Evolutionary conservation across 2,329 filamentous ascomycete species (phyloP), one percentile per base, ranked within the genome.

Genomic region (Neofusicoccum cordaticola): DNA sequence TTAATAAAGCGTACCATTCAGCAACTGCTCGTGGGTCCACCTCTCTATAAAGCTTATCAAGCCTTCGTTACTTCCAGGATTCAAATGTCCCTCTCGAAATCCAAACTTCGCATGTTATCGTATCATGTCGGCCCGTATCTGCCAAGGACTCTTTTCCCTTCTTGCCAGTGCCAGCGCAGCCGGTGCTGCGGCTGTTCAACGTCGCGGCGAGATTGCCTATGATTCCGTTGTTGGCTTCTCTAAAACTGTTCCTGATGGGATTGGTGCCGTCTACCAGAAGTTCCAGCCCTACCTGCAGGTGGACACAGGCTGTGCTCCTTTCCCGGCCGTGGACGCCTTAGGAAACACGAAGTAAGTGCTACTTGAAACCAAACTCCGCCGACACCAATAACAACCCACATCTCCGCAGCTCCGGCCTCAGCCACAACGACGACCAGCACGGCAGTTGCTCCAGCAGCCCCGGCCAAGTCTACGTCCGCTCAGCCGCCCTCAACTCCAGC

Each of bases 291-390:
- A 78, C 61, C 77, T 87, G 8, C 69, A 85, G 15, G 82, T 88
- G 3, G 79, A 80, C n/a, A 84, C 84, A 68, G 86, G 86, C 52
- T 89, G 86, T 66, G 86, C 88, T 8, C 85, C 86, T 0, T 89
- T 86, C 70, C 86, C 86, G 0, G 86, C 83, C 0, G 86, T 89
- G 1, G 83, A 89, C 66, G 79, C 80, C 0, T 72, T 75, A 0
- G 87, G 86, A 2, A 80, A 88, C 68, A 87, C 83, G 12, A 79
- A 81, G 86, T 87, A 72, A 65, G 78, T 68, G 1, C 4, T 9
- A n/a, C 22, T n/a, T 7, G 12, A 19, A 41, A 15, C 4, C 4
- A 13, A 42, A 31, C 15, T 17, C 8, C 22, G 9, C 11, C 22
- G n/a, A 34, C 11, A 27, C 31, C 5, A 8, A 12, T 15, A 15